Evolutionary conservation across 1,139 yeast species (phyloP), one percentile per base, ranked within the genome.

Genomic region (Candida sp.): DNA sequence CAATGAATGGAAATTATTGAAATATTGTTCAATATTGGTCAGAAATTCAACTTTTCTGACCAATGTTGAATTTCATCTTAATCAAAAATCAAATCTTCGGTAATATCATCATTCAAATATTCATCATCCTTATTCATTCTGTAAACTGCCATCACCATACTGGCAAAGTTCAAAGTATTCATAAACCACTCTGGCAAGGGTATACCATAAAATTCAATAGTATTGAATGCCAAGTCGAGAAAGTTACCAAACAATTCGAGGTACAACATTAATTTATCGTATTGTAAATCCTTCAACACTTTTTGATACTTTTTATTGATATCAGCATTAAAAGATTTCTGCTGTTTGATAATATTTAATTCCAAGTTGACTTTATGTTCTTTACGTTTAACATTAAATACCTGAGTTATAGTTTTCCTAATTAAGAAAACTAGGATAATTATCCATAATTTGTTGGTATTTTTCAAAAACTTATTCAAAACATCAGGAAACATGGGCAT

Each of bases 71-170:
- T n/a, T n/a, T 35, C 23, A 22, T n/a, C 23, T 19, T 15, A 5
- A 22, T 42, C 52, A 70, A 49, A n/a, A n/a, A 73, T 64, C 48
- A 73, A 60, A 46, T 73, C 78, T 45, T 73, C 76, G 21, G 73
- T 61, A 11, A 73, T 67, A 49, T 73, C 77, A 53, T 73, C 79
- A 52, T 73, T 78, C 32, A 66, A 52, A 49, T 73, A 73, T 56
- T 73, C 79, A 48, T 73, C 78, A 50, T 73, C 79, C 55, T 73
- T 73, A 58, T 73, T 73, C 79, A 73, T 73, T 61, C 79, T 70
- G 61, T 73, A 73, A 36, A 73, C 60, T 11, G 78, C 71, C 79
- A 73, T 73, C 43, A 63, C 65, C 78, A 73, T 73, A 50, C 77
- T 70, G 30, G 76, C 65, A 41, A 70, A 60, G 49, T 73, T 73